Percentiles rank a stretch among this genome's conserved stretches.
phyloP scores from a whole-genome alignment of 1,284 basidiomycete species.

The Cryptococcus wingfieldii region DNA sequence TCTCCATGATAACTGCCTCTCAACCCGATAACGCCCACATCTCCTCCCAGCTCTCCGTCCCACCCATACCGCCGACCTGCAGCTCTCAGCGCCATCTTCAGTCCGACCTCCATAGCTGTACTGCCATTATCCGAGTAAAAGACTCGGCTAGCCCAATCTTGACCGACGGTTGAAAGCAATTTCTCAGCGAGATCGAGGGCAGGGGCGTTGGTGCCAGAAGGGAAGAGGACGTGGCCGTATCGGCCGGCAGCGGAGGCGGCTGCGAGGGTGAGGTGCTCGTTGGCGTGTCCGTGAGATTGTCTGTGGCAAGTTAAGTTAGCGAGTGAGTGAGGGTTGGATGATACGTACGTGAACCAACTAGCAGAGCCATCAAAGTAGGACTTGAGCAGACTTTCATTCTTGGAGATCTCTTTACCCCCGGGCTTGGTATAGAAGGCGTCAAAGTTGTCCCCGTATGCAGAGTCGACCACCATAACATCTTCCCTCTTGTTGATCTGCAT shows the following conservation, averaged over 20 bases:
- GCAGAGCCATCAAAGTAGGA: slow-evolving; percentile 86
- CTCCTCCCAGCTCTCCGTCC: slow-evolving; percentile 39
- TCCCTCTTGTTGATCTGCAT: slow-evolving; percentile 58
- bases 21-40: slow-evolving; percentile 77
- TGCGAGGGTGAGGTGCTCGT: slow-evolving; percentile 72
- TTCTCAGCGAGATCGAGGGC: slow-evolving; percentile 57
- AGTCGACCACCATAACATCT: slow-evolving; percentile 87
- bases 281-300: slow-evolving; percentile 81
- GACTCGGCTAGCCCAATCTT: slow-evolving; percentile 83
- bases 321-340: background rate
- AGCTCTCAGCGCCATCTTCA: slow-evolving; percentile 92
- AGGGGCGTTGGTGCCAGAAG: slow-evolving; percentile 78
- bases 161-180: slow-evolving; percentile 52
- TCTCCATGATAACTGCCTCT: slow-evolving; percentile 97
- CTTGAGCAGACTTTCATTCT: slow-evolving; percentile 54
- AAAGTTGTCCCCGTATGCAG: slow-evolving; percentile 82
- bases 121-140: slow-evolving; percentile 95
- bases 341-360: slow-evolving; percentile 84
- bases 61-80: slow-evolving; percentile 56
- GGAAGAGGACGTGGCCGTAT: slow-evolving; percentile 97
- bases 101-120: slow-evolving; percentile 90
- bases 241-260: slow-evolving; percentile 86
- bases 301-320: slow-evolving; percentile 11
- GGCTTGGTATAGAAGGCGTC: slow-evolving; percentile 56
- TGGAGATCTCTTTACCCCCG: slow-evolving; percentile 8